Evolutionary conservation across 1,139 yeast species (phyloP).

Genomic region (Arxiozyma slooffiae): DNA sequence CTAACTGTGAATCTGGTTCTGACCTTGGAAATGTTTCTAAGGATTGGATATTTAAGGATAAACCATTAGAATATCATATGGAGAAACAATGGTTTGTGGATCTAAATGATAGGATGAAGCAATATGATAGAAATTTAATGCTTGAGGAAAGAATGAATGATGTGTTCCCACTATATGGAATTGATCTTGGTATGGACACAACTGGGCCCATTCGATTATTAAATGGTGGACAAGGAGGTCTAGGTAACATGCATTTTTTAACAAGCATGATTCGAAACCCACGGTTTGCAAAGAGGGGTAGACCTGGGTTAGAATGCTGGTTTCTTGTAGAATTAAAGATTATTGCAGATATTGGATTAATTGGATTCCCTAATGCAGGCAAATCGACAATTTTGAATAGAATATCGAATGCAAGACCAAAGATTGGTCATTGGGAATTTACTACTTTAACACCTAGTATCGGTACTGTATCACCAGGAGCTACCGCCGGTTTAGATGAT

Average conservation of each 20-base stretch:
- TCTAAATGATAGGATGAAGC: constrained; percentile 51
- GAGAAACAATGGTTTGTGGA: constrained; percentile 55
- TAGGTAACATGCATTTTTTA: constrained; percentile 92
- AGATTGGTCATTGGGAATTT: constrained; percentile 95
- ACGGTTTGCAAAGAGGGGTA: constrained; percentile 71
- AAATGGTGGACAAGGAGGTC: constrained; percentile 85
- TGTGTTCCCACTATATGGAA: constrained; percentile 65
- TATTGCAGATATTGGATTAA: constrained; percentile 86
- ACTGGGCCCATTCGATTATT: constrained; percentile 58
- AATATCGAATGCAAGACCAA: constrained; percentile 82
- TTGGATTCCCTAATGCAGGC: constrained; percentile 95
- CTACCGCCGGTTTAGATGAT: constrained; percentile 49
- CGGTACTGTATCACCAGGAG: constrained; percentile 56
- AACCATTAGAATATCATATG: constrained; percentile 58
- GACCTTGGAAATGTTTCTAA: constrained; percentile 33
- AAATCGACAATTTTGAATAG: constrained; percentile 81
- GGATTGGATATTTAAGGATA: constrained; percentile 68
- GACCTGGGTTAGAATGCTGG: constrained; percentile 56
- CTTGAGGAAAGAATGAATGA: constrained; percentile 56
- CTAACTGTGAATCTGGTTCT: constrained; percentile 55
- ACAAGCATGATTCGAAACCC: constrained; percentile 83
- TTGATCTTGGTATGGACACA: constrained; percentile 62
- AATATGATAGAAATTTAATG: constrained; percentile 52
- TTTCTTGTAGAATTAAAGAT: constrained; percentile 78
- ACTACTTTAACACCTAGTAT: constrained; percentile 88